A percentile compares a stretch with the other conserved stretches of the same genome.
Evolutionary conservation across 768 basidiomycete genomes (phyloP).

Genomic region (Neoboletus subvelutipes): DNA sequence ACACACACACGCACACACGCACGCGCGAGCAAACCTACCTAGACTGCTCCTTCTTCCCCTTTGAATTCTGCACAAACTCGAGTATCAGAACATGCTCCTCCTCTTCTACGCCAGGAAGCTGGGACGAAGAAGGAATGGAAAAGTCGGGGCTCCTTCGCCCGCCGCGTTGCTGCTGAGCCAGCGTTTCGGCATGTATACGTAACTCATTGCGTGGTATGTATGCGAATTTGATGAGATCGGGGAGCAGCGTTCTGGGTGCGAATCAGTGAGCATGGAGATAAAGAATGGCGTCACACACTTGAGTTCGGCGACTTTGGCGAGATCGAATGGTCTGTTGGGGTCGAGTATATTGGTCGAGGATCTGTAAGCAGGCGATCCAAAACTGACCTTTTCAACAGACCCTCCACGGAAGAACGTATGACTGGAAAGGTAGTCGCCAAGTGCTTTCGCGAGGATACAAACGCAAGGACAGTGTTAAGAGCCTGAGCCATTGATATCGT

Average conservation of each 20-base stretch:
- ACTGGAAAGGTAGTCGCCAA: conserved; percentile 77
- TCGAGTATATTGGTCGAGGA: not conserved
- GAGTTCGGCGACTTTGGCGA: conserved; percentile 77
- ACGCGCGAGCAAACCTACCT: too few relatives aligned
- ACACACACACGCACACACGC: too few relatives aligned
- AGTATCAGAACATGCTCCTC: conserved; percentile 51
- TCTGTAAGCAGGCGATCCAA: not conserved
- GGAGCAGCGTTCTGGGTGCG: conserved; percentile 66
- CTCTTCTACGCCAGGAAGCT: conserved; percentile 27
- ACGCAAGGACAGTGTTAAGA: conserved; percentile 85
- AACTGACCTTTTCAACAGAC: conserved; percentile 67
- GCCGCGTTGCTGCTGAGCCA: conserved; percentile 18
- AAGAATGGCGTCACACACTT: conserved; percentile 48
- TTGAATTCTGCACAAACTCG: conserved; percentile 50
- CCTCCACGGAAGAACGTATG: conserved; percentile 77
- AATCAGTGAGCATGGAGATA: not conserved
- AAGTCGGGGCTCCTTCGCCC: conserved; percentile 46
- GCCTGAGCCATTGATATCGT: conserved; percentile 46
- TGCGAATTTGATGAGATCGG: conserved; percentile 77
- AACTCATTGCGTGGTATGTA: conserved; percentile 69
- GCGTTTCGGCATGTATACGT: conserved; percentile 47
- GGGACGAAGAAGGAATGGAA: conserved; percentile 30
- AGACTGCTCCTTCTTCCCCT: conserved; percentile 30
- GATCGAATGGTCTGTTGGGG: conserved; percentile 67
- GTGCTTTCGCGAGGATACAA: conserved; percentile 78